phyloP scores from a whole-genome alignment of 2,329 filamentous ascomycete genomes.

The Clonostachys solani region DNA sequence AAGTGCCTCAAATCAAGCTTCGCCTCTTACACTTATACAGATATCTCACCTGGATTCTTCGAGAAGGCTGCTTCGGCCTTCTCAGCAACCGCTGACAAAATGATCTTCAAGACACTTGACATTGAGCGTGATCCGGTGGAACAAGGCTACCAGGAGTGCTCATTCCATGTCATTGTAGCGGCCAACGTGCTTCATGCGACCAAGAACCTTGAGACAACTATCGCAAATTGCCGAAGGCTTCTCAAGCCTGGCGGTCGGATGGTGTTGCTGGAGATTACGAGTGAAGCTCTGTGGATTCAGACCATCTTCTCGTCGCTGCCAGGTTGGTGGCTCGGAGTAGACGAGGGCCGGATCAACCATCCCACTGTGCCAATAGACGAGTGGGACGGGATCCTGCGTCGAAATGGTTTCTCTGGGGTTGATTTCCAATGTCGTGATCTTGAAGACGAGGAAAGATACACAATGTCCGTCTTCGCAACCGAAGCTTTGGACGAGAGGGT shows the following conservation, averaged over 20 bases:
- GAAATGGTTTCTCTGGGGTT: conserved; percentile 5
- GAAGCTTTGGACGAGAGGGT: neutral
- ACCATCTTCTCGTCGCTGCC: conserved; percentile 2
- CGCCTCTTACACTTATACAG: conserved; percentile 24
- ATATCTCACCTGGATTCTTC: conserved; percentile 21
- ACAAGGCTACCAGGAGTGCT: conserved; percentile 16
- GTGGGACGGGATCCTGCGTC: neutral
- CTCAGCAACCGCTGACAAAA: conserved; percentile 8
- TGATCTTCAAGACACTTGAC: conserved; percentile 21
- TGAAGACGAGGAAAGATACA: too few relatives aligned
- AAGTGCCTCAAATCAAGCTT: conserved; percentile 13
- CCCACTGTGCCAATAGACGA: neutral
- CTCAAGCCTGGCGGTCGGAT: conserved; percentile 14
- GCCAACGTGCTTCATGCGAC: conserved; percentile 21
- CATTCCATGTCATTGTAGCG: conserved; percentile 21
- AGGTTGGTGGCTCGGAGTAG: conserved; percentile 5
- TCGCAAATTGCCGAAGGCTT: conserved; percentile 14
- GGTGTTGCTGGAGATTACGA: conserved; percentile 8
- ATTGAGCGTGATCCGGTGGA: conserved; percentile 16
- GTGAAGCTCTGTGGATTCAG: neutral
- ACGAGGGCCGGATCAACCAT: neutral
- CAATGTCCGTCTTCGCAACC: neutral
- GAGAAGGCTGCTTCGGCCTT: conserved; percentile 10
- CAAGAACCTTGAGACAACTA: conserved; percentile 8
- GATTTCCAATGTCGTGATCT: too few relatives aligned